A percentile compares a stretch with the other conserved stretches of the same genome.
Conservation (phyloP, 2,329 filamentous ascomycete genomes). For the Aspergillus ustus region DNA sequence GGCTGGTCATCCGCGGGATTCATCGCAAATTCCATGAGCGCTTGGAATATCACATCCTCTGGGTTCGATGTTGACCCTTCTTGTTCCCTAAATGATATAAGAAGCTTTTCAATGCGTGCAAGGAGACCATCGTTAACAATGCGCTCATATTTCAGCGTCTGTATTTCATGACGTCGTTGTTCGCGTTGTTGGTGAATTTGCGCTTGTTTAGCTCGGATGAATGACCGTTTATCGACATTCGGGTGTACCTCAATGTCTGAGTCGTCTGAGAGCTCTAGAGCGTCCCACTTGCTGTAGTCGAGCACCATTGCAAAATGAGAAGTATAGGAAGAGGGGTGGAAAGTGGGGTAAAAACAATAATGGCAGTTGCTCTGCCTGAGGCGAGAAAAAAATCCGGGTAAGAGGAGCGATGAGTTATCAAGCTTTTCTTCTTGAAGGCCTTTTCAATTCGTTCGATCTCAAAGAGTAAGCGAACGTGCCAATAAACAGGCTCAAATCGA, state of each 20-base stretch:
- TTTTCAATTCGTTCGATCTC: background rate
- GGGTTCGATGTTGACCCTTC: slow-evolving; percentile 68
- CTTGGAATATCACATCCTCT: slow-evolving; percentile 85
- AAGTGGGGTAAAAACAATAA: slow-evolving; percentile 24
- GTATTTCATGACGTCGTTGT: slow-evolving; percentile 85
- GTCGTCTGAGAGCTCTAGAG: slow-evolving; percentile 95
- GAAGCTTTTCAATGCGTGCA: slow-evolving; percentile 77
- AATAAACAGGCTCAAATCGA: slow-evolving; percentile 6
- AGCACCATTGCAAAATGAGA: slow-evolving; percentile 54
- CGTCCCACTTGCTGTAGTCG: slow-evolving; percentile 71
- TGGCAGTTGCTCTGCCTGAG: background rate
- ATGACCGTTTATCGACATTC: slow-evolving; percentile 97
- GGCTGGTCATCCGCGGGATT: slow-evolving; percentile 75
- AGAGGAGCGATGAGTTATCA: background rate
- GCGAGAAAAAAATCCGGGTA: background rate
- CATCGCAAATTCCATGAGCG: slow-evolving; percentile 80
- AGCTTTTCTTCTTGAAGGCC: background rate
- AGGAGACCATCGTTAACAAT: slow-evolving; percentile 91
- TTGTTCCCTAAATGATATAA: slow-evolving; percentile 75
- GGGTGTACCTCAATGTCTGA: slow-evolving; percentile 98
- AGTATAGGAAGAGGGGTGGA: slow-evolving; percentile 23
- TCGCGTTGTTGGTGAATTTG: slow-evolving; percentile 93
- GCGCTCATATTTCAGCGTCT: slow-evolving; percentile 85
- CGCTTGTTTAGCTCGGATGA: slow-evolving; percentile 96
- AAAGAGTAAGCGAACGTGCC: background rate